A percentile compares a stretch with the other conserved stretches of the same genome.
phyloP scores from a whole-genome alignment of 176 grass and related monocot species.

The Otatea glauca region DNA sequence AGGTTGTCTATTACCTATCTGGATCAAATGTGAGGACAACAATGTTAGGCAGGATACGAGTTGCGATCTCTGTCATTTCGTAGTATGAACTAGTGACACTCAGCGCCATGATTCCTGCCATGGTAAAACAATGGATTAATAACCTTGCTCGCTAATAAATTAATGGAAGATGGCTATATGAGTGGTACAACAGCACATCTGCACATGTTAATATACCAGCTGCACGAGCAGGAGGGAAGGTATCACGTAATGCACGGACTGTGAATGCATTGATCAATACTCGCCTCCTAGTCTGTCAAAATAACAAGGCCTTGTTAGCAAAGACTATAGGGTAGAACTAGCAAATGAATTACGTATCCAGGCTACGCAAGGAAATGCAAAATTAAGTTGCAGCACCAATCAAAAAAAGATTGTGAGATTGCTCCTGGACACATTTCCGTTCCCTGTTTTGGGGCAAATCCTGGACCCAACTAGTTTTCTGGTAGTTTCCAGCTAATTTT shows the following conservation, averaged over 20 bases:
- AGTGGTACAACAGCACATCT: constrained; percentile 29
- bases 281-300: constrained; percentile 89
- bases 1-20: constrained; percentile 65
- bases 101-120: constrained; percentile 96
- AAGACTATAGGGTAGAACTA: constrained; percentile 26
- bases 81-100: constrained; percentile 94
- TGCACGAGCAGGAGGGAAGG: constrained; percentile 94
- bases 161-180: background rate
- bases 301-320: constrained; percentile 39
- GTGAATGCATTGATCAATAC: constrained; percentile 99
- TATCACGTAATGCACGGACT: constrained; percentile 91
- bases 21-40: constrained; percentile 94
- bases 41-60: constrained; percentile 90
- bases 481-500: background rate
- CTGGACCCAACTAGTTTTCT: background rate
- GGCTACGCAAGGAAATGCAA: background rate
- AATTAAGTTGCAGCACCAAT: constrained; percentile 10
- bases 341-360: constrained; percentile 30
- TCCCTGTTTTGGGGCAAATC: background rate
- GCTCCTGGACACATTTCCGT: background rate
- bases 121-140: constrained; percentile 26
- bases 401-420: background rate
- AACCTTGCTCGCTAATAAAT: constrained; percentile 28
- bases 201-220: constrained; percentile 71
- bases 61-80: constrained; percentile 96